A percentile compares a stretch with the other conserved stretches of the same genome.
Evolutionary conservation across 2,329 filamentous ascomycete genomes (phyloP).

Genomic region (Davidsoniella eucalypti): DNA sequence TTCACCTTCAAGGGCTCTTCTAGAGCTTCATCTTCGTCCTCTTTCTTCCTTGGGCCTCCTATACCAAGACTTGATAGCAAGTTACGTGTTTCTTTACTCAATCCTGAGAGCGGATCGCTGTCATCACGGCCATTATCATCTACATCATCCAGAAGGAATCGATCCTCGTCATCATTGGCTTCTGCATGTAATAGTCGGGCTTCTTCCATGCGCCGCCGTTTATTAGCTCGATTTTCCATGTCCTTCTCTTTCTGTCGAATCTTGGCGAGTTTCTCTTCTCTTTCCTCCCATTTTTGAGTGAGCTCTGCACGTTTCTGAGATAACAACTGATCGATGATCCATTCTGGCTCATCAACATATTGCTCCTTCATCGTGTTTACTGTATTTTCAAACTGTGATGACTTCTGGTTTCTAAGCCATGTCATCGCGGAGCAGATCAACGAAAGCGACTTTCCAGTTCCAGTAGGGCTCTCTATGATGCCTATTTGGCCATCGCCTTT

Average conservation of each 20-base stretch:
- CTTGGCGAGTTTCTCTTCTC: conserved; percentile 53
- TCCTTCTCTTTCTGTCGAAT: conserved; percentile 47
- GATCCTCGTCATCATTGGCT: conserved; percentile 39
- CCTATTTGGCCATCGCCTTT: conserved; percentile 55
- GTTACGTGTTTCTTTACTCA: conserved; percentile 61
- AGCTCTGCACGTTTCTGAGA: conserved; percentile 52
- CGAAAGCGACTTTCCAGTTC: conserved; percentile 80
- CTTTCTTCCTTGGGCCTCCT: conserved; percentile 20
- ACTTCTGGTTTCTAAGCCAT: conserved; percentile 77
- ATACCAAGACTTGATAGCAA: conserved; percentile 52
- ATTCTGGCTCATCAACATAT: conserved; percentile 57
- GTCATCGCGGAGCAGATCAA: conserved; percentile 79
- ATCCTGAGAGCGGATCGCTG: conserved; percentile 30
- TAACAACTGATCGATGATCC: conserved; percentile 66
- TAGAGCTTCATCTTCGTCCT: conserved; percentile 28
- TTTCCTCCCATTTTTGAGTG: conserved; percentile 47
- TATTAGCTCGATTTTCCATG: conserved; percentile 33
- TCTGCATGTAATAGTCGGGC: conserved; percentile 7
- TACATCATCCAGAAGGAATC: conserved; percentile 57
- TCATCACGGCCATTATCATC: conserved; percentile 31
- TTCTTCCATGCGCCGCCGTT: conserved; percentile 30
- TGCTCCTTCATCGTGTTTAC: conserved; percentile 28
- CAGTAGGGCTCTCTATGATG: conserved; percentile 87
- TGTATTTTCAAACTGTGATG: conserved; percentile 34
- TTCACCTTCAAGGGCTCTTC: conserved; percentile 52